Evolutionary conservation across 1,284 basidiomycete genomes (phyloP).

Genomic region (Ustilago esculenta): DNA sequence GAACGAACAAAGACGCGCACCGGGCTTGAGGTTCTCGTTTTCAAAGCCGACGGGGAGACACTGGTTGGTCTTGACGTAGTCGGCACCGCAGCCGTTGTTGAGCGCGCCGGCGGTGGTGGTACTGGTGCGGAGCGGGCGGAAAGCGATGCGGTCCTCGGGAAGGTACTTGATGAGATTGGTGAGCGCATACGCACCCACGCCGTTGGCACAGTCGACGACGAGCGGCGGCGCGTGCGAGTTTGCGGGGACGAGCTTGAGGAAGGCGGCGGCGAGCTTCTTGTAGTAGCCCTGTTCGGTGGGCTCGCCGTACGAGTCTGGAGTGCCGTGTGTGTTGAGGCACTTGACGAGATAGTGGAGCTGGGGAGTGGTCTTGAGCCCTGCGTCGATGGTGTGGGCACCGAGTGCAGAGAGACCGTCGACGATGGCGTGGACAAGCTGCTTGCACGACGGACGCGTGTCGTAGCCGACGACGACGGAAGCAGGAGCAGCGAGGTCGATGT

Average conservation of each 20-base stretch:
- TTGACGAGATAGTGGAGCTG: constrained; percentile 94
- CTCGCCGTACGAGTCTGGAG: constrained; percentile 78
- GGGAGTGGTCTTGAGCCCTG: constrained; percentile 89
- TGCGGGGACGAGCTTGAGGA: constrained; percentile 77
- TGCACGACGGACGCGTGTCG: constrained; percentile 91
- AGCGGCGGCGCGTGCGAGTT: constrained; percentile 70
- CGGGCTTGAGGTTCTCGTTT: constrained; percentile 64
- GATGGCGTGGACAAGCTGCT: constrained; percentile 81
- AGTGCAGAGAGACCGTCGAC: constrained; percentile 83
- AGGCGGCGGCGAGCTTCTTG: constrained; percentile 83
- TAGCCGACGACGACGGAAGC: constrained; percentile 87
- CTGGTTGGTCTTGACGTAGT: constrained; percentile 88
- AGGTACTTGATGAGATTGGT: constrained; percentile 57
- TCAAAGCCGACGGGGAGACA: constrained; percentile 60
- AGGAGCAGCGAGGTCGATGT: constrained; percentile 82
- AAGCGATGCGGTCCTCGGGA: constrained; percentile 46
- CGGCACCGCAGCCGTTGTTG: constrained; percentile 88
- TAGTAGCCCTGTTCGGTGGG: constrained; percentile 88
- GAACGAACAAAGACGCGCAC: constrained; percentile 86
- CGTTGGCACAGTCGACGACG: constrained; percentile 95
- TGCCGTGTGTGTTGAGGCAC: constrained; percentile 83
- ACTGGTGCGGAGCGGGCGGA: constrained; percentile 54
- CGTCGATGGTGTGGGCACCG: constrained; percentile 66
- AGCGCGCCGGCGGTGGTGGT: constrained; percentile 77
- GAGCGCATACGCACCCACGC: constrained; percentile 79